Evolutionary conservation across 208 protist species (phyloP).

Genomic region (Porcisia hertigi): DNA sequence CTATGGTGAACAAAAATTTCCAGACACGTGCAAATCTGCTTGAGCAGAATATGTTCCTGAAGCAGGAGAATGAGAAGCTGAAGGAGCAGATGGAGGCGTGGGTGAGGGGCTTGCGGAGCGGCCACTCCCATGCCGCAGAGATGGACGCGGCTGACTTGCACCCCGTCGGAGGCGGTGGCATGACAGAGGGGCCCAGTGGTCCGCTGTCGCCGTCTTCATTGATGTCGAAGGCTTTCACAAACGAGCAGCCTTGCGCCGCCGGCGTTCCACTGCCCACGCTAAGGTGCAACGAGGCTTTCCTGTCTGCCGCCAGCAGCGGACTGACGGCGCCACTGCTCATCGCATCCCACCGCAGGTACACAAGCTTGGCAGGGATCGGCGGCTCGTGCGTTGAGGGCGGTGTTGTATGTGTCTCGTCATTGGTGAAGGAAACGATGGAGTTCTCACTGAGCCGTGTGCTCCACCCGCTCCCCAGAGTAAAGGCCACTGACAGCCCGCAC

Average conservation of each 20-base stretch:
- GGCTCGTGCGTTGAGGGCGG: constrained; percentile 60
- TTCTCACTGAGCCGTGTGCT: constrained; percentile 36
- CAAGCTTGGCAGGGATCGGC: constrained; percentile 57
- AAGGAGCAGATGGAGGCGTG: constrained; percentile 63
- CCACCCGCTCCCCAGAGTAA: not conserved
- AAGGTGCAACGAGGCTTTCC: constrained; percentile 32
- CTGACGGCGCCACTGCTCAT: constrained; percentile 56
- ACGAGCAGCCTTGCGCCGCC: constrained; percentile 9
- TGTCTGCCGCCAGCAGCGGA: constrained; percentile 26
- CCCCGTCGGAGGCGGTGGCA: not conserved
- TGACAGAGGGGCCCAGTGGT: not conserved
- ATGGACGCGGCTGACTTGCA: not conserved
- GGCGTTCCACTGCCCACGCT: not conserved
- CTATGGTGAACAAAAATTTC: constrained; percentile 88
- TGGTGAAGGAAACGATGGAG: constrained; percentile 34
- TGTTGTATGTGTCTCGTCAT: constrained; percentile 48
- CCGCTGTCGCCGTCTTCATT: not conserved
- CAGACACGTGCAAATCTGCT: constrained; percentile 88
- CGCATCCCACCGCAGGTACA: constrained; percentile 54
- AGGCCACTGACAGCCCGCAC: not conserved
- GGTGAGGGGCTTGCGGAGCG: constrained; percentile 26
- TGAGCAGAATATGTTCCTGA: constrained; percentile 60
- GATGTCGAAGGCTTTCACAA: constrained; percentile 4
- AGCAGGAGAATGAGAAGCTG: constrained; percentile 65
- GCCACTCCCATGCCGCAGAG: constrained; percentile 3